These are phyloP conservation scores for Leishmania tropica DNA, from an alignment of 208 protist species.

Conservation along the genomic window DNA sequence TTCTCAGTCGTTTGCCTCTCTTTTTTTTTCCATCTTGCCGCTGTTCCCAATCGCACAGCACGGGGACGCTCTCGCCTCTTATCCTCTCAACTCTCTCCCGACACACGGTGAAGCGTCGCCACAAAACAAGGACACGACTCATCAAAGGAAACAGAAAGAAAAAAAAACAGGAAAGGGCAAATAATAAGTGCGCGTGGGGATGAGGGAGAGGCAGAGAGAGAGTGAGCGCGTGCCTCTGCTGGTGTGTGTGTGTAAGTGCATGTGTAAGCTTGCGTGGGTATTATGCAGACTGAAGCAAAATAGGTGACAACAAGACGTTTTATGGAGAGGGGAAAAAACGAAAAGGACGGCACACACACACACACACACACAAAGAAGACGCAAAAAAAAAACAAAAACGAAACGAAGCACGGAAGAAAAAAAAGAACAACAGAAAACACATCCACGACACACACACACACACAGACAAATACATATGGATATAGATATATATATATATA, in stretches of 20 bases:
- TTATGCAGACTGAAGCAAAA: background rate
- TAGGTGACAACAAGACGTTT: background rate
- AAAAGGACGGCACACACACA: background rate
- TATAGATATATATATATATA: too few species aligned
- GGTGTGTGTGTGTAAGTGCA: background rate
- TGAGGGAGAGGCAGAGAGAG: background rate
- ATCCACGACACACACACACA: too few species aligned
- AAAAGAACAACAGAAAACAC: too few species aligned
- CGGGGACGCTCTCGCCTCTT: background rate
- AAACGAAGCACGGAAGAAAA: too few species aligned
- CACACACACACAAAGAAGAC: too few species aligned
- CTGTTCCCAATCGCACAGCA: background rate
- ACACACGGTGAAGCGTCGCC: background rate
- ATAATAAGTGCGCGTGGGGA: background rate
- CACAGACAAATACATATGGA: too few species aligned
- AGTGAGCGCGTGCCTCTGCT: background rate
- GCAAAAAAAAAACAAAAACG: too few species aligned
- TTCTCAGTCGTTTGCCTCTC: background rate
- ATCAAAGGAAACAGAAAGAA: background rate
- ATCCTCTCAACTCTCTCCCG: background rate
- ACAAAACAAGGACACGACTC: background rate
- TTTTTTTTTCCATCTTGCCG: background rate
- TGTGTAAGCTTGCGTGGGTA: too few species aligned
- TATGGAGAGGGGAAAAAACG: background rate
- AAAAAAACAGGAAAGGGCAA: background rate